These are phyloP conservation scores for Fusarium compactum DNA, from an alignment of 2,329 filamentous ascomycete genomes.

Conservation along the genomic window DNA sequence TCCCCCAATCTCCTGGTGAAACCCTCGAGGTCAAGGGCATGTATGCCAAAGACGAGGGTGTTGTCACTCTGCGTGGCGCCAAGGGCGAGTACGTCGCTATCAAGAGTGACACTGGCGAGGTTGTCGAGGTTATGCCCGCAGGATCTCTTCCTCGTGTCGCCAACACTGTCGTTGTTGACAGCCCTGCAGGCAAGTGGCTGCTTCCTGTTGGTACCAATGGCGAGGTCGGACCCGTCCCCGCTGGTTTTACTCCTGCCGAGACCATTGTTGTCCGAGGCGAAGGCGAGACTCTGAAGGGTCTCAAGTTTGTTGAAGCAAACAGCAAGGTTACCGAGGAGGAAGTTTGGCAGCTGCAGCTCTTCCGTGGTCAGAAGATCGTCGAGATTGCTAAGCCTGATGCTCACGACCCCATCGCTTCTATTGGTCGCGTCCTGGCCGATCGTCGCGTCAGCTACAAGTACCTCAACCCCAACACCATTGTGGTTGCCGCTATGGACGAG, in stretches of 20 bases:
- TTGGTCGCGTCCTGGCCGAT: constrained; percentile 92
- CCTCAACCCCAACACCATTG: constrained; percentile 85
- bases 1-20: constrained; percentile 66
- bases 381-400: constrained; percentile 74
- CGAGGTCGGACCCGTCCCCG: constrained; percentile 60
- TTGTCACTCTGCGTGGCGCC: constrained; percentile 69
- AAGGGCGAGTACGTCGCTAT: constrained; percentile 73
- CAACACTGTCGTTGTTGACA: constrained; percentile 66
- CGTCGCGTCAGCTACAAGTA: constrained; percentile 98
- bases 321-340: constrained; percentile 59
- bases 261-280: constrained; percentile 66
- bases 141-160: constrained; percentile 47
- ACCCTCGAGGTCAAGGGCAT: constrained; percentile 77
- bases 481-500: constrained; percentile 77
- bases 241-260: constrained; percentile 62
- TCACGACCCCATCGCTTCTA: constrained; percentile 92
- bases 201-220: constrained; percentile 66
- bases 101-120: constrained; percentile 64
- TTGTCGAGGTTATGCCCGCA: constrained; percentile 58
- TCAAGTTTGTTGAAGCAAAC: constrained; percentile 62
- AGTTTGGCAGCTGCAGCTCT: constrained; percentile 80
- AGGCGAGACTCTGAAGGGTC: constrained; percentile 65
- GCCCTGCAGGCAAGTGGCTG: constrained; percentile 64
- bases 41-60: constrained; percentile 68
- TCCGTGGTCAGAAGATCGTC: constrained; percentile 74